A percentile compares a stretch with the other conserved stretches of the same genome.
These are phyloP conservation scores for Trametes versicolor DNA, from an alignment of 1,284 basidiomycete genomes.

Conservation along the genomic window DNA sequence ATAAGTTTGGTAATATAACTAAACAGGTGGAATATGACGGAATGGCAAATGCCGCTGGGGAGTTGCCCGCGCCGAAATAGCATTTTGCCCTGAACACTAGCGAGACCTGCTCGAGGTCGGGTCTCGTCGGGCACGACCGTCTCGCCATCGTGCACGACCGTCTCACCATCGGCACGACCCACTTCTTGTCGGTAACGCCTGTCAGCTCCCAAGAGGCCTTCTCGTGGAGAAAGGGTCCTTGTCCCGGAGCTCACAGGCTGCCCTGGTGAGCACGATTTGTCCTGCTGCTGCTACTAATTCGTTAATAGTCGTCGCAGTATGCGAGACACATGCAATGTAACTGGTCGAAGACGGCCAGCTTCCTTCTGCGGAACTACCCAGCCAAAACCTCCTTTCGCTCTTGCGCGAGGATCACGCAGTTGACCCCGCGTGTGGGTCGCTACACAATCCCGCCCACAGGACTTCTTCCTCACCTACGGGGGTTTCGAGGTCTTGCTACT, in stretches of 20 bases:
- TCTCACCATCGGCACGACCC: too few species aligned
- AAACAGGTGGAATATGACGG: too few species aligned
- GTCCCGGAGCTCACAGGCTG: constrained; percentile 33
- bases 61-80: too few species aligned
- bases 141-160: not conserved
- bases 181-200: constrained; percentile 8
- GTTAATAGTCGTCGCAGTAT: constrained; percentile 50
- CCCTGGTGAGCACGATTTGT: constrained; percentile 30
- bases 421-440: constrained; percentile 12
- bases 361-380: constrained; percentile 20
- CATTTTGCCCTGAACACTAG: too few species aligned
- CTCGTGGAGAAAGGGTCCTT: constrained; percentile 16
- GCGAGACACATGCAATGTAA: constrained; percentile 71
- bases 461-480: not conserved
- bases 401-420: constrained; percentile 9
- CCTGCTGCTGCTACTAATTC: not conserved
- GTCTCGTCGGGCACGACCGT: constrained; percentile 1
- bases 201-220: constrained; percentile 22
- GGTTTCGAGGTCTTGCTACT: constrained; percentile 13
- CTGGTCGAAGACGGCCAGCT: constrained; percentile 57
- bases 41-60: too few species aligned
- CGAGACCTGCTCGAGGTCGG: too few species aligned
- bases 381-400: constrained; percentile 3
- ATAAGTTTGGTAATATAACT: too few species aligned
- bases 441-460: constrained; percentile 1